Evolutionary conservation across 345 rosid genomes (phyloP).

Genomic region (Pistacia atlantica): DNA sequence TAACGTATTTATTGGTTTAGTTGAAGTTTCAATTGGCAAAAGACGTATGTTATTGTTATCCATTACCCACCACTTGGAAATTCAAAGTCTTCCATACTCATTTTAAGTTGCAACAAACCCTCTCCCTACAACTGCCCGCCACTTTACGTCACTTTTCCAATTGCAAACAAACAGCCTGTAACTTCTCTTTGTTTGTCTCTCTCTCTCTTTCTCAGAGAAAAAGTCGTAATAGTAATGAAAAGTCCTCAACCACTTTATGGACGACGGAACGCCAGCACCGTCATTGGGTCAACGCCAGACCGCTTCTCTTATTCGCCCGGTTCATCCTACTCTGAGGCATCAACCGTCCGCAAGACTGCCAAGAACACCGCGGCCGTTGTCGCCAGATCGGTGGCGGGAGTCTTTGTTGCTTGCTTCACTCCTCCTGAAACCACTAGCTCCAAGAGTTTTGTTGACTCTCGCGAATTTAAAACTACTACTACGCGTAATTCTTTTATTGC

Average conservation of each 20-base stretch:
- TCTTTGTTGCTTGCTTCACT: conserved; percentile 67
- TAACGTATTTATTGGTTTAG: too few species aligned
- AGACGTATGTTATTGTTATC: too few species aligned
- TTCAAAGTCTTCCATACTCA: conserved; percentile 7
- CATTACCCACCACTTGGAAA: too few species aligned
- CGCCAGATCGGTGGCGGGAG: conserved; percentile 55
- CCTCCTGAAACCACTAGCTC: conserved; percentile 56
- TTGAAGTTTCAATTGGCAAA: too few species aligned
- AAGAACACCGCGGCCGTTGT: conserved; percentile 35
- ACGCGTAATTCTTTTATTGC: conserved; percentile 25
- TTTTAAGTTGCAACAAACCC: neutral
- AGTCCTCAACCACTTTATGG: conserved; percentile 26
- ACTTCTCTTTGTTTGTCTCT: neutral
- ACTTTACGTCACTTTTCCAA: conserved; percentile 1
- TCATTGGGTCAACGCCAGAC: conserved; percentile 42
- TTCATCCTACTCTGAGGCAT: conserved; percentile 43
- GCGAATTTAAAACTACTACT: conserved; percentile 35
- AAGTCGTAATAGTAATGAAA: conserved; percentile 15
- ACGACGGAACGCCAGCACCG: conserved; percentile 45
- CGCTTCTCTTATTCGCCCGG: conserved; percentile 31
- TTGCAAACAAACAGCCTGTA: neutral
- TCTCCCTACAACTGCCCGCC: conserved; percentile 20
- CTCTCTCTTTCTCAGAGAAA: neutral
- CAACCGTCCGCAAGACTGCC: conserved; percentile 37
- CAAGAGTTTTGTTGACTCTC: conserved; percentile 34